Evolutionary conservation across 768 basidiomycete genomes (phyloP).

Genomic region (Sarcomyxa edulis): DNA sequence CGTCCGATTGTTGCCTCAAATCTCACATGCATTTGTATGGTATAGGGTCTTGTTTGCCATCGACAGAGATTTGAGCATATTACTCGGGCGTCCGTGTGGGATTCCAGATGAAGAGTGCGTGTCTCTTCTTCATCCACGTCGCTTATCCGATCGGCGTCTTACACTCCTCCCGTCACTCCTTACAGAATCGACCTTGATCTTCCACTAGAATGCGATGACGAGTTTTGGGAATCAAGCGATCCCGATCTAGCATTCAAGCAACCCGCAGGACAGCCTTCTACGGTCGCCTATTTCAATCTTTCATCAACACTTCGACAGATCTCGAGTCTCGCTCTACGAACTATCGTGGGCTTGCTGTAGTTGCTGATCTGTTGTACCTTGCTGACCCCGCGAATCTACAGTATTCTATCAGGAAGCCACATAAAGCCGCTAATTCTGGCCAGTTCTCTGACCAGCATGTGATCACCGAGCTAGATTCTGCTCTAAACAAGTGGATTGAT

Average conservation of each 20-base stretch:
- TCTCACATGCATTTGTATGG: not conserved
- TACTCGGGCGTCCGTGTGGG: slow-evolving; percentile 51
- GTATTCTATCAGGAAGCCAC: slow-evolving; percentile 30
- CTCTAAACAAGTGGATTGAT: slow-evolving; percentile 58
- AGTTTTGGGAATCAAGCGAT: slow-evolving; percentile 51
- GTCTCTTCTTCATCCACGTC: not conserved
- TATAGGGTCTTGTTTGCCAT: slow-evolving; percentile 15
- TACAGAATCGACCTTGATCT: slow-evolving; percentile 55
- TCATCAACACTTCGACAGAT: slow-evolving; percentile 45
- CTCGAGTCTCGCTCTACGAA: slow-evolving; percentile 42
- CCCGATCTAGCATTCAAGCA: slow-evolving; percentile 44
- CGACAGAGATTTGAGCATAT: slow-evolving; percentile 20
- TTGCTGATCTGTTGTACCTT: slow-evolving; percentile 35
- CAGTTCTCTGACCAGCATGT: slow-evolving; percentile 40
- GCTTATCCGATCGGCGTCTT: no score
- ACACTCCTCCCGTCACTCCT: no score
- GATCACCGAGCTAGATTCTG: slow-evolving; percentile 57
- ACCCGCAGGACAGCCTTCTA: slow-evolving; percentile 43
- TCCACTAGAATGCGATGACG: slow-evolving; percentile 62
- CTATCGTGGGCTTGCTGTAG: slow-evolving; percentile 35
- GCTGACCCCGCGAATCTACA: slow-evolving; percentile 42
- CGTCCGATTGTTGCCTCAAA: slow-evolving; percentile 17
- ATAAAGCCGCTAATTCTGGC: slow-evolving; percentile 41
- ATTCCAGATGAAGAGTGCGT: slow-evolving; percentile 56
- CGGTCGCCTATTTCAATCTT: slow-evolving; percentile 37